Evolutionary conservation across 306 rosid genomes (phyloP), one percentile per base, ranked within the genome.

Genomic region (Quercus ilex): DNA sequence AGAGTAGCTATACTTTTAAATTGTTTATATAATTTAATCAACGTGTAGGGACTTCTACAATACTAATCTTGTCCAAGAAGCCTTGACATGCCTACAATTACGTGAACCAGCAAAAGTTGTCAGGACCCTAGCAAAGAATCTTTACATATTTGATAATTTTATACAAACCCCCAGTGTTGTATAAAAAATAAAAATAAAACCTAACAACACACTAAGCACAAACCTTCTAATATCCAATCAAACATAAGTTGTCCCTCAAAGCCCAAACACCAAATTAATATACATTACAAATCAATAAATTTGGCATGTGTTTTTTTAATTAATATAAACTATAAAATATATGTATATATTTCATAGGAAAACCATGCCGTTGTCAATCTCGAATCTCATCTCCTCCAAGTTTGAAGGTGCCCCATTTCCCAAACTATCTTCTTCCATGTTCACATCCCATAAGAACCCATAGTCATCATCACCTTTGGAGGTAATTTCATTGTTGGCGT

Each of bases 381-480:
- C 92, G 75, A 95, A 95, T 75, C 89, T 88, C 82, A 93, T 87
- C 35, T 88, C 92, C 6, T 89, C 96, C 84, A 89, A 57, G 73
- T 88, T 56, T 8, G 90, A 81, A 8, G 78, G 59, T 12, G 87
- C 91, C 7, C 81, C 87, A 49, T 88, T 82, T 43, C 84, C 91
- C 68, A 88, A 85, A 83, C 89, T 78, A 35, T 75, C 81, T 43
- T 91, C 92, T 70, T 90, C 92, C 33, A 91, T 55, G 49, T 89
- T 92, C 93, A 90, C 88, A 73, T 90, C 92, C 99, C 99, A 96
- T 59, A 93, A 11, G 78, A 86, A 88, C 4, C 89, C 99, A 83
- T 89, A 88, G 1, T 86, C 97, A 25, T 77, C 91, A 14, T 89
- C 89, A 63, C 84, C 86, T 77, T 85, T 88, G 17, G 90, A 77